Percentiles rank a stretch among this genome's conserved stretches.
phyloP scores from a whole-genome alignment of 2,329 filamentous ascomycete genomes.

The Apiospora arundinis region DNA sequence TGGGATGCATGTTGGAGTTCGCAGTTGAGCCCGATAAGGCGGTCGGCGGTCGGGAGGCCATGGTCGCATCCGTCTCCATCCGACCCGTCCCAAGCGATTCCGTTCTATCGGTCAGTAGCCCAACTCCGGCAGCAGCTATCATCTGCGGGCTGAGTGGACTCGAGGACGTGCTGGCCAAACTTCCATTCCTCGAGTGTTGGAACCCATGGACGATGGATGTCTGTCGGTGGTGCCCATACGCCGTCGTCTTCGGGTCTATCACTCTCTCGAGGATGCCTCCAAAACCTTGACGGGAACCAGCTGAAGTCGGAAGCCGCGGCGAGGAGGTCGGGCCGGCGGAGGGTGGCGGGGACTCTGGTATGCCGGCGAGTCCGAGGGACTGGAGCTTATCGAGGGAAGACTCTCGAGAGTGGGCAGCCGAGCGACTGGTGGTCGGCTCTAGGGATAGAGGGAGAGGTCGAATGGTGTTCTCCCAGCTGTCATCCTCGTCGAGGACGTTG shows the following conservation, averaged over 20 bases:
- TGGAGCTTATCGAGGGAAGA: constrained; percentile 63
- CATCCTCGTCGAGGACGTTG: constrained; percentile 55
- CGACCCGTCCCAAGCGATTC: constrained; percentile 57
- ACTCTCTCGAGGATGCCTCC: constrained; percentile 56
- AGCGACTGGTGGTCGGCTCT: constrained; percentile 47
- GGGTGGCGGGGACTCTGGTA: constrained; percentile 40
- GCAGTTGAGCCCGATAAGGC: constrained; percentile 53
- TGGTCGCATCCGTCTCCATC: constrained; percentile 51
- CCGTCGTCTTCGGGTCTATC: constrained; percentile 60
- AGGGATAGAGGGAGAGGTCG: constrained; percentile 48
- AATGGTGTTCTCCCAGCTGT: constrained; percentile 58
- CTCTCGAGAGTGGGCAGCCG: constrained; percentile 60
- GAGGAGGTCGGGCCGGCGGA: constrained; percentile 38
- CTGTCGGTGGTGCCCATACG: constrained; percentile 90
- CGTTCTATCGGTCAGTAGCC: constrained; percentile 57
- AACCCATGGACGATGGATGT: constrained; percentile 97
- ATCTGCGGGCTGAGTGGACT: constrained; percentile 90
- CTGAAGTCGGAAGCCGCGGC: constrained; percentile 48
- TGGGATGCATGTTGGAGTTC: constrained; percentile 37
- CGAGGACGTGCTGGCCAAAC: constrained; percentile 77
- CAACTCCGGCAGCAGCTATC: constrained; percentile 72
- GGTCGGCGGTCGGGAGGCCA: constrained; percentile 51
- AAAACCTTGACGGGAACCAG: constrained; percentile 47
- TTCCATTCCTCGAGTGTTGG: constrained; percentile 90
- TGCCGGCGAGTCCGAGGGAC: constrained; percentile 37